Base-by-base conservation (phyloP, 352 stramenopile species). In the Pythium insidiosum region DNA sequence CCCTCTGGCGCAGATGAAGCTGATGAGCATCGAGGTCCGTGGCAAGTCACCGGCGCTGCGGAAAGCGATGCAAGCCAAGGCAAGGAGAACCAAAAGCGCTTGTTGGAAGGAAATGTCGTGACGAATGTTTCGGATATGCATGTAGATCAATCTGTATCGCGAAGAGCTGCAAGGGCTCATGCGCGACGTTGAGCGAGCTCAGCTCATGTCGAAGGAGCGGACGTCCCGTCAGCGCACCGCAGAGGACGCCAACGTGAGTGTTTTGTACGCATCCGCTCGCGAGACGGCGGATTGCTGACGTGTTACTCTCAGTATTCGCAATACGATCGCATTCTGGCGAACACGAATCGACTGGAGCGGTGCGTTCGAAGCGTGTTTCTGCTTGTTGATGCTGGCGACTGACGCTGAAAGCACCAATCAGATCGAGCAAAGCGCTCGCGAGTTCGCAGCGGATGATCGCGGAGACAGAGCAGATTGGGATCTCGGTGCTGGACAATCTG, bases 21-120 rank as follows among this genome's bases (percentile, higher is more conserved):
- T 88, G 25, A 88, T 90, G 77, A 81, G 70, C 30, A 63, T 87
- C 43, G 73, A 87, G 59, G 65, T 87, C 43, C 67, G 77, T 13
- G 73, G 77, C 9, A 73, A 81, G 41, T 43, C 65, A 15, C 73
- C 74, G 3, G 70, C 58, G 28, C 37, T 81, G 28, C 61, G 72
- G 29, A 89, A 86, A 51, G 66, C 63, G 5, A 87, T 89, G 77
- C 77, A 89, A 43, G 47, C 65, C 15, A 89, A 89, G 60, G 76
- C 68, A 16, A 10, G 34, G 12, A 10, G 35, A 19, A 16, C 21
- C 25, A 13, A 23, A 11, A 3, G 31, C 22, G 30, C n/a, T 25
- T 38, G 11, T 9, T 25, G 5, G 15, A 35, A 47, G 40, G n/a
- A n/a, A n/a, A n/a, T n/a, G n/a, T n/a, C n/a, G n/a, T 22, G 5